Base-by-base conservation (phyloP, 2,329 filamentous ascomycete species). In the Aspergillus awamori region DNA sequence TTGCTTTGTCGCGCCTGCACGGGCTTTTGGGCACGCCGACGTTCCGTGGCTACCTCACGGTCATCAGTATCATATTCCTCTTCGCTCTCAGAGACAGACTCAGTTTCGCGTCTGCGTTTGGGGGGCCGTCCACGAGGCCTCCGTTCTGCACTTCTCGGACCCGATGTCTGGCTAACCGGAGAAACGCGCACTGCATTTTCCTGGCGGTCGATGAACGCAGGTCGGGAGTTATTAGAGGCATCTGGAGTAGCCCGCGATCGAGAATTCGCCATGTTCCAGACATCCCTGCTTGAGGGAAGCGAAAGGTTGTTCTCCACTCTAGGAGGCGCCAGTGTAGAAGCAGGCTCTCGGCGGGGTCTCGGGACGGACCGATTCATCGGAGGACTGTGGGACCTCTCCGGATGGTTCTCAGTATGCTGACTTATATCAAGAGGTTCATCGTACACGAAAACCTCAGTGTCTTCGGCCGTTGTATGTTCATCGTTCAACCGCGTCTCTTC, bases 21-120 rank as follows among this genome's bases (percentile, higher is more conserved):
- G 2, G 69, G 69, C 70, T 71, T 80, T 65, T 64, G 69, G 49
- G 61, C 78, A 74, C 57, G 78, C 72, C 62, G 73, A 63, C 60
- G 73, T 3, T 54, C 67, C 6, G 74, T 62, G n/a, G 73, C 70
- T 3, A 69, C 64, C 7, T 70, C 68, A 11, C 79, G 78, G 6
- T 68, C 68, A 53, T 77, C 74, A 2, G 70, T 70, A 41, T 82
- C 77, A 60, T 83, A 84, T 1, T 74, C 81, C 48, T 80, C 78
- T 8, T 81, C 79, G 51, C 77, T 76, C 8, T 70, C 70, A n/a
- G 64, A 60, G 8, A 67, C 65, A 1, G 70, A 68, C 13, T 69
- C 62, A 7, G 63, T 54, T 2, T 61, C 53, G 3, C 61, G 62
- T 20, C 59, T 24, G 22, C 70, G 63, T 38, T 70, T 71, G 51